Conservation (phyloP, 1,139 yeast genomes). For the Debaryomyces subglobosus region DNA sequence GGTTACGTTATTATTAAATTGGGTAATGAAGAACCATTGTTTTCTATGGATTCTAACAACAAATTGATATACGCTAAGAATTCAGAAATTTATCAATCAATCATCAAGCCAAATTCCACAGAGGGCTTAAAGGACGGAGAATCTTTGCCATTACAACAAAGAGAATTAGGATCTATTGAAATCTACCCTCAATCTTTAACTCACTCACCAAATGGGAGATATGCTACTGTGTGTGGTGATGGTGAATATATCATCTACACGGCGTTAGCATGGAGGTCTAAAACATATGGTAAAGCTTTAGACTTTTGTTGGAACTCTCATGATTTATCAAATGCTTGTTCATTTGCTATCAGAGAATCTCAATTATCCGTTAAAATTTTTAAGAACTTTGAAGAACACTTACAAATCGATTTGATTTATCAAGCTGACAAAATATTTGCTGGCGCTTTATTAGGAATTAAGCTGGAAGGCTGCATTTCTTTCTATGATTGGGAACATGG, state of each 20-base stretch:
- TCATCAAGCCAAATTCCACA: conserved; percentile 68
- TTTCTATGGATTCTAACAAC: conserved; percentile 92
- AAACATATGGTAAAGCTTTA: conserved; percentile 85
- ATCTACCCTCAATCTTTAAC: conserved; percentile 83
- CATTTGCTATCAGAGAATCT: conserved; percentile 81
- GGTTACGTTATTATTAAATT: conserved; percentile 86
- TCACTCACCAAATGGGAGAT: conserved; percentile 97
- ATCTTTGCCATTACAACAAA: conserved; percentile 68
- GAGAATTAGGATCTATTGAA: conserved; percentile 91
- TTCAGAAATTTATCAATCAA: conserved; percentile 84
- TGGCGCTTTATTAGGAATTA: conserved; percentile 84
- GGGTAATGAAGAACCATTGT: conserved; percentile 93
- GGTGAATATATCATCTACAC: conserved; percentile 97
- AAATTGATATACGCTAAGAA: conserved; percentile 90
- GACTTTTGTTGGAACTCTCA: conserved; percentile 93
- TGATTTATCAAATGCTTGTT: conserved; percentile 67
- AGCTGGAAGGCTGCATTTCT: conserved; percentile 77
- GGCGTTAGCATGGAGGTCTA: conserved; percentile 97
- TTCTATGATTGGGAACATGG: conserved; percentile 96
- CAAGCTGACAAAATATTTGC: conserved; percentile 82
- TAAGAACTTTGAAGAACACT: conserved; percentile 83
- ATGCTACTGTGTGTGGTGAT: conserved; percentile 96
- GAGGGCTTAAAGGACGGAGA: conserved; percentile 82
- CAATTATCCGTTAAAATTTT: conserved; percentile 66
- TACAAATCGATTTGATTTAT: conserved; percentile 66